A percentile compares a stretch with the other conserved stretches of the same genome.
Evolutionary conservation across 495 filamentous ascomycete species (phyloP).

Genomic region (Penicillium desertorum): DNA sequence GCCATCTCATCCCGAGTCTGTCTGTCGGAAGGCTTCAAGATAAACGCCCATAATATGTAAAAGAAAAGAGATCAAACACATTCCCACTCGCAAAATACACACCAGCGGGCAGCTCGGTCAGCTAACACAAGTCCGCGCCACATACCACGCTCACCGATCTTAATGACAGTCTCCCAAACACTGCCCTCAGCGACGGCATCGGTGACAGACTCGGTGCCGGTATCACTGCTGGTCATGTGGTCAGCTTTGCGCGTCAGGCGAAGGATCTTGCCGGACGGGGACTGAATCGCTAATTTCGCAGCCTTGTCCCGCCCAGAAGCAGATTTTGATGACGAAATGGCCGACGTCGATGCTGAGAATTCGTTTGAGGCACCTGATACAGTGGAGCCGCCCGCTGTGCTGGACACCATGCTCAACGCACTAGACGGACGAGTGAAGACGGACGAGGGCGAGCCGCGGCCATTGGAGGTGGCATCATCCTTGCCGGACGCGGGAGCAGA

Average conservation of each 20-base stretch:
- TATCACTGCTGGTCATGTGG: slow-evolving; percentile 51
- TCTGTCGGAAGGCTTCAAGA: slow-evolving; percentile 5
- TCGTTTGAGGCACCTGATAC: slow-evolving; percentile 44
- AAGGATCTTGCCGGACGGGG: slow-evolving; percentile 92
- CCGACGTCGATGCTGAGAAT: slow-evolving; percentile 49
- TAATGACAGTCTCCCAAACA: slow-evolving; percentile 97
- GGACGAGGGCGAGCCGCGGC: slow-evolving; percentile 57
- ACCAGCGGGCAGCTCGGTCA: slow-evolving; percentile 94
- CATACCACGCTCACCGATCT: slow-evolving; percentile 84
- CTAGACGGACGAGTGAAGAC: slow-evolving; percentile 72
- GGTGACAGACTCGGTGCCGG: slow-evolving; percentile 40
- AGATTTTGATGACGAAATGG: slow-evolving; percentile 56
- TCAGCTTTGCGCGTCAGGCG: slow-evolving; percentile 87
- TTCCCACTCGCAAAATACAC: slow-evolving; percentile 97
- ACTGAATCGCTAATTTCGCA: slow-evolving; percentile 93
- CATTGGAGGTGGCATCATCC: slow-evolving; percentile 44
- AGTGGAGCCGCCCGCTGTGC: slow-evolving; percentile 41
- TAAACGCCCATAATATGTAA: slow-evolving; percentile 6
- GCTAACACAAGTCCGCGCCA: slow-evolving; percentile 95
- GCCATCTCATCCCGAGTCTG: slow-evolving; percentile 2
- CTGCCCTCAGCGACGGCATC: slow-evolving; percentile 71
- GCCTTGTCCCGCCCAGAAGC: slow-evolving; percentile 67
- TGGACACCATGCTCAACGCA: slow-evolving; percentile 75
- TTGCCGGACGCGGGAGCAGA: slow-evolving; percentile 54
- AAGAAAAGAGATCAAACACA: slow-evolving; percentile 46